Conservation (phyloP, 2,329 filamentous ascomycete genomes). For the Colletotrichum sp. region DNA sequence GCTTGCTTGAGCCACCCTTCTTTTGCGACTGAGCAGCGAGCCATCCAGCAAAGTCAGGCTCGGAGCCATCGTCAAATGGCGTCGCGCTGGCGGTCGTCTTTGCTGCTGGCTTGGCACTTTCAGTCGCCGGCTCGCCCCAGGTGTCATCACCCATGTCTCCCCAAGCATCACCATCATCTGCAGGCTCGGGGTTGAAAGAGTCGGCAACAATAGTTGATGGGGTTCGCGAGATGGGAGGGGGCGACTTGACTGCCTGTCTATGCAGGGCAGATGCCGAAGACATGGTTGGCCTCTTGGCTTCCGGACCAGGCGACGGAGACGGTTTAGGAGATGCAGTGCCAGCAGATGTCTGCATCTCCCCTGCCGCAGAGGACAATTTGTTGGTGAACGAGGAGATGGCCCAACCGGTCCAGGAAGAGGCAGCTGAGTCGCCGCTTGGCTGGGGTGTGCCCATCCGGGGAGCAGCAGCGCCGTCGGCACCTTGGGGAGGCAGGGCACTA, state of each 20-base stretch:
- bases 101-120: conserved; percentile 21
- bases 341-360: conserved; percentile 77
- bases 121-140: conserved; percentile 43
- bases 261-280: conserved; percentile 65
- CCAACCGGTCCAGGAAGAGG: conserved; percentile 89
- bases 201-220: conserved; percentile 54
- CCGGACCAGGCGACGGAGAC: conserved; percentile 43
- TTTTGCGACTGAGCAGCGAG: conserved; percentile 82
- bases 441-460: conserved; percentile 84
- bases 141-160: conserved; percentile 64
- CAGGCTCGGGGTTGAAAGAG: conserved; percentile 60
- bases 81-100: conserved; percentile 40
- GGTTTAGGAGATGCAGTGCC: conserved; percentile 47
- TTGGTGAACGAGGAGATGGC: conserved; percentile 99
- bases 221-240: conserved; percentile 49
- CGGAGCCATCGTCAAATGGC: conserved; percentile 80
- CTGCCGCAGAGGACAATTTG: conserved; percentile 82
- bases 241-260: conserved; percentile 62
- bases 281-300: conserved; percentile 41
- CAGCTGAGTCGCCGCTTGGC: conserved; percentile 54
- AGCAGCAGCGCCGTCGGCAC: conserved; percentile 53
- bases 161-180: conserved; percentile 77
- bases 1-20: conserved; percentile 66
- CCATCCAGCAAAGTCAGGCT: conserved; percentile 97
- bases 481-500: conserved; percentile 72